Conservation (phyloP, 306 rosid genomes). For the Comarum palustre region DNA sequence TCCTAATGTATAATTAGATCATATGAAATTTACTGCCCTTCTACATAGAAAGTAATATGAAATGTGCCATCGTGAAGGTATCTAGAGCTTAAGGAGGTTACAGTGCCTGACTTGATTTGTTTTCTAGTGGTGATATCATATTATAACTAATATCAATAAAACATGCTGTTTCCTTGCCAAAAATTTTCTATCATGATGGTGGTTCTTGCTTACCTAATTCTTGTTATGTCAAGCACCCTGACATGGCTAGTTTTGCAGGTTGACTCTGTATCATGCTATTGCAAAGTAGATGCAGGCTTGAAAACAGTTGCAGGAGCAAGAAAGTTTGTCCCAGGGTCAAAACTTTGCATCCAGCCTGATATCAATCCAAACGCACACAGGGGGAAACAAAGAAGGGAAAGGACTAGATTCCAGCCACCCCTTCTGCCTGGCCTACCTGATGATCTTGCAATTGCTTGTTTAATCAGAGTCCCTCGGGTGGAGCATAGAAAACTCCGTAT, state of each 20-base stretch:
- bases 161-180: neutral
- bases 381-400: constrained; percentile 77
- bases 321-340: constrained; percentile 92
- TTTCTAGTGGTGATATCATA: neutral
- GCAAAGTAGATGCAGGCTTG: constrained; percentile 92
- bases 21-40: neutral
- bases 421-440: constrained; percentile 97
- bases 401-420: constrained; percentile 86
- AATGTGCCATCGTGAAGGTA: neutral
- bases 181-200: neutral
- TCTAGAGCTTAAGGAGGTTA: neutral
- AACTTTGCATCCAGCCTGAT: constrained; percentile 95
- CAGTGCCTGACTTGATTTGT: neutral
- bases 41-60: neutral
- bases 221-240: constrained; percentile 26
- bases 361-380: constrained; percentile 88
- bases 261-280: constrained; percentile 95
- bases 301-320: constrained; percentile 96
- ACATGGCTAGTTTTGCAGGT: constrained; percentile 59
- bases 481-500: constrained; percentile 87
- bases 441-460: constrained; percentile 97
- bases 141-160: neutral
- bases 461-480: constrained; percentile 87
- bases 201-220: neutral
- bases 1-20: neutral